A percentile compares a stretch with the other conserved stretches of the same genome.
These are phyloP conservation scores for Nissolia schottii DNA, from an alignment of 306 rosid genomes.

Conservation along the genomic window DNA sequence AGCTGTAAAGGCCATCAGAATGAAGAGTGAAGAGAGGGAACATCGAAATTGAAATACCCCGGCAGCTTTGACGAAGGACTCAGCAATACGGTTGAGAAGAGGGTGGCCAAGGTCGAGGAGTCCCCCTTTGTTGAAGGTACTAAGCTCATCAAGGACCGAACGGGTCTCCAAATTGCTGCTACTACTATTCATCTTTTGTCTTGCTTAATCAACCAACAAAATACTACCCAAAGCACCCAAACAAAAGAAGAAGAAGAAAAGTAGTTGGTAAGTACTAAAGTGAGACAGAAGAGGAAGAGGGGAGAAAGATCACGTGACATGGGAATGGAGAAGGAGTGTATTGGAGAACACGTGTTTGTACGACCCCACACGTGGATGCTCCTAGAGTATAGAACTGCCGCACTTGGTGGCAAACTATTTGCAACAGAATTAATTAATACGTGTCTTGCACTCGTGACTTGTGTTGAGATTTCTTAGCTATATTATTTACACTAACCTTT, in stretches of 20 bases:
- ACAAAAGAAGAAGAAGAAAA: not conserved
- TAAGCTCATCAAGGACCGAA: slow-evolving; percentile 47
- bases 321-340: not conserved
- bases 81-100: slow-evolving; percentile 70
- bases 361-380: slow-evolving; percentile 24
- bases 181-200: slow-evolving; percentile 24
- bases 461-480: too few species aligned
- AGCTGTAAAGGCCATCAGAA: not conserved
- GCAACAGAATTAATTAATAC: slow-evolving; percentile 20
- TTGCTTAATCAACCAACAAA: too few species aligned
- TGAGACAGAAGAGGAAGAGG: not conserved
- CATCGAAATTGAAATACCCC: too few species aligned
- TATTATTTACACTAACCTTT: too few species aligned
- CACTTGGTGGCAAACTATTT: slow-evolving; percentile 13
- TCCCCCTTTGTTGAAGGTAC: slow-evolving; percentile 38
- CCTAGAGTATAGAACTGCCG: not conserved
- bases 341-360: slow-evolving; percentile 36
- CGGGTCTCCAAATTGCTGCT: slow-evolving; percentile 32
- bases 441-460: too few species aligned
- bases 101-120: slow-evolving; percentile 73
- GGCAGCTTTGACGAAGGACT: slow-evolving; percentile 77
- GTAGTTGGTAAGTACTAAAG: not conserved
- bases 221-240: not conserved
- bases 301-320: not conserved
- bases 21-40: not conserved